Conservation (phyloP, 768 basidiomycete species). For the Tylopilus subfusipes region DNA sequence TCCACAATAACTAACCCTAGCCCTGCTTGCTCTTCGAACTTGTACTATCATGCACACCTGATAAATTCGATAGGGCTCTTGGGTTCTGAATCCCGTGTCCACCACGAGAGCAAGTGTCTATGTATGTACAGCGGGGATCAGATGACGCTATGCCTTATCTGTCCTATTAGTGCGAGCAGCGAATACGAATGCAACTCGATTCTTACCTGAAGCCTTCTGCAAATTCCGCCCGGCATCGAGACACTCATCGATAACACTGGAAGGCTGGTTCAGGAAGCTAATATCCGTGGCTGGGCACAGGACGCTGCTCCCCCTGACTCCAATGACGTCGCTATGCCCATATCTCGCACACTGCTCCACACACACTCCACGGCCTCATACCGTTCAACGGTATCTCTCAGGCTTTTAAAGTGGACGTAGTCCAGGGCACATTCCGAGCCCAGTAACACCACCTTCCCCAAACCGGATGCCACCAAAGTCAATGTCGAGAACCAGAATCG, state of each 20-base stretch:
- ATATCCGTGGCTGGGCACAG: conserved; percentile 3
- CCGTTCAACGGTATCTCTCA: conserved; percentile 5
- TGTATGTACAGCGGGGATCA: not conserved
- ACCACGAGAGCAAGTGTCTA: not conserved
- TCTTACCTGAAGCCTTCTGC: not conserved
- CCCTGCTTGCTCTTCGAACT: too few relatives aligned
- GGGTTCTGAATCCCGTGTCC: not conserved
- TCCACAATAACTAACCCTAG: too few relatives aligned
- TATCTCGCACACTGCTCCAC: conserved; percentile 15
- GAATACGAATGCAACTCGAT: not conserved
- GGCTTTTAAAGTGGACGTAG: conserved; percentile 15
- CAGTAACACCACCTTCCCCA: not conserved
- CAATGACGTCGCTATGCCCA: conserved; percentile 21
- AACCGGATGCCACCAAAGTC: conserved; percentile 1
- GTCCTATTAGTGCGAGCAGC: not conserved
- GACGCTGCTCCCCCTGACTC: conserved; percentile 10
- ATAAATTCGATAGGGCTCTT: too few relatives aligned
- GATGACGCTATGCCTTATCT: conserved; percentile 1
- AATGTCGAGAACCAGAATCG: conserved; percentile 19
- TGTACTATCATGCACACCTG: too few relatives aligned
- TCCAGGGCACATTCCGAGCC: not conserved
- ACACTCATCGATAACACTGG: conserved; percentile 6
- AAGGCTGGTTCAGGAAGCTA: conserved; percentile 6
- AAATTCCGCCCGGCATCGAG: not conserved
- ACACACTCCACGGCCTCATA: conserved; percentile 12